Percentiles rank a stretch among this genome's conserved stretches.
Conservation (phyloP, 805 yeast genomes). For the Metschnikowia lachancei region DNA sequence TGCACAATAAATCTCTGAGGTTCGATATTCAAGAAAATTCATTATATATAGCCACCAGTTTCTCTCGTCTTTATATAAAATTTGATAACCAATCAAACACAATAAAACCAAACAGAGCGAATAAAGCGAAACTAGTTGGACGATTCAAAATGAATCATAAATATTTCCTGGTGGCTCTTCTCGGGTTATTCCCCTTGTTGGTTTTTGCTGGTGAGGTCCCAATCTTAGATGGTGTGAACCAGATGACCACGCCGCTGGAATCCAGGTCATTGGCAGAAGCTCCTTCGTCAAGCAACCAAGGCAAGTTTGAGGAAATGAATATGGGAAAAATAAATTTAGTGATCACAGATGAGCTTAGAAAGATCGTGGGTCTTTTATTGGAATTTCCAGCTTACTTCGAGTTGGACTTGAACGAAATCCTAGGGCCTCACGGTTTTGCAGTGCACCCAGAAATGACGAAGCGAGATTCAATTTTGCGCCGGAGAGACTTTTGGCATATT, state of each 20-base stretch:
- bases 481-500: conserved; percentile 1
- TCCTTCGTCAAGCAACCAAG: not conserved
- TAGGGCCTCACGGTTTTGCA: not conserved
- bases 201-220: too few species aligned
- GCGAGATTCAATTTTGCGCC: not conserved
- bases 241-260: too few species aligned
- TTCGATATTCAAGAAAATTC: too few species aligned
- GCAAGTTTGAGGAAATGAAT: not conserved
- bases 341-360: not conserved
- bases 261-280: not conserved
- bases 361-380: conserved; percentile 2
- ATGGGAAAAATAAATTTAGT: not conserved
- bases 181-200: too few species aligned
- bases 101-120: too few species aligned
- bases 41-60: too few species aligned
- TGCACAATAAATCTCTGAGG: too few species aligned
- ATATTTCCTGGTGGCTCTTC: too few species aligned
- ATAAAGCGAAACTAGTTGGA: too few species aligned
- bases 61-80: too few species aligned
- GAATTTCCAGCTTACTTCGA: conserved; percentile 1
- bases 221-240: not conserved
- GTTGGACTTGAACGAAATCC: conserved; percentile 3
- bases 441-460: not conserved
- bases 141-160: too few species aligned
- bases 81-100: too few species aligned